phyloP scores from a whole-genome alignment of 805 yeast genomes.

The Scheffersomyces amazonensis region DNA sequence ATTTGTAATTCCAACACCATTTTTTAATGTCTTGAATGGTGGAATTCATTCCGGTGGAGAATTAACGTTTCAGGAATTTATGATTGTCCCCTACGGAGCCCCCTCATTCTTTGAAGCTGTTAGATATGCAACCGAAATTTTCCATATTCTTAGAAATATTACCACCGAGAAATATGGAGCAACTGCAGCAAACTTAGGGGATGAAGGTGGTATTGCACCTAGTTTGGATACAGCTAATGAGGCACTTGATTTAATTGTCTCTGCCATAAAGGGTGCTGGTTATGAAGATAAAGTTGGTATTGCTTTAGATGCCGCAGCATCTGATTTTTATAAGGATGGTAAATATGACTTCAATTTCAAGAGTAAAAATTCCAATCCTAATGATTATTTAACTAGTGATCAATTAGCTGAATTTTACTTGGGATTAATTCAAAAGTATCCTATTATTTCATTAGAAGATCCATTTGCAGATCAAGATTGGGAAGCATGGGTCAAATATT shows the following conservation, averaged over 20 bases:
- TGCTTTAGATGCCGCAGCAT: slow-evolving; percentile 95
- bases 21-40: slow-evolving; percentile 99
- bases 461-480: slow-evolving; percentile 99
- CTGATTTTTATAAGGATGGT: slow-evolving; percentile 94
- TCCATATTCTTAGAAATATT: slow-evolving; percentile 91
- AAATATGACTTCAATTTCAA: slow-evolving; percentile 97
- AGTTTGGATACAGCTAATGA: slow-evolving; percentile 92
- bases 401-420: slow-evolving; percentile 84
- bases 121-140: slow-evolving; percentile 96
- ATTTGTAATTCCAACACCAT: slow-evolving; percentile 96
- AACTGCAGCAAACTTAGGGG: slow-evolving; percentile 99
- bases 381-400: slow-evolving; percentile 88
- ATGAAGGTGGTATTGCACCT: slow-evolving; percentile 99
- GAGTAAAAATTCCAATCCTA: slow-evolving; percentile 87
- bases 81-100: slow-evolving; percentile 96
- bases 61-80: slow-evolving; percentile 98
- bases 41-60: slow-evolving; percentile 99
- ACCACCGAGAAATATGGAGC: slow-evolving; percentile 96
- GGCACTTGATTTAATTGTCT: slow-evolving; percentile 92
- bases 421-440: slow-evolving; percentile 80
- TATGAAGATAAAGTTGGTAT: slow-evolving; percentile 89
- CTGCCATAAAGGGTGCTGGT: slow-evolving; percentile 91
- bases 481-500: slow-evolving; percentile 95
- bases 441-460: slow-evolving; percentile 97
- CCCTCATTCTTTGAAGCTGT: slow-evolving; percentile 89